phyloP scores from a whole-genome alignment of 2,329 filamentous ascomycete genomes.

The Rutstroemia sydowiana region DNA sequence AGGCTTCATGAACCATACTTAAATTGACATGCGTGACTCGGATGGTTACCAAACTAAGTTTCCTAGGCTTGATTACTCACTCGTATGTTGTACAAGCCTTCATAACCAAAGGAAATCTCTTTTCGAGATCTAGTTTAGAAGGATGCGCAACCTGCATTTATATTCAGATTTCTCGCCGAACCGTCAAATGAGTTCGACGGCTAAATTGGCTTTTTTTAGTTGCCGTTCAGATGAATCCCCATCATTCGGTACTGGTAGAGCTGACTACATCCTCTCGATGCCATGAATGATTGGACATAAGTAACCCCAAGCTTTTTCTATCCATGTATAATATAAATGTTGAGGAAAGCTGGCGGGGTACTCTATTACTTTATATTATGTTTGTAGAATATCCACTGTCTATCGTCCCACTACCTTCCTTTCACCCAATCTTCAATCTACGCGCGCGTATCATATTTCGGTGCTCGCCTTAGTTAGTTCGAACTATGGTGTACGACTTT shows the following conservation, averaged over 20 bases:
- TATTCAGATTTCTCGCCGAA: neutral
- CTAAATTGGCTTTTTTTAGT: neutral
- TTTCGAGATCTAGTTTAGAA: neutral
- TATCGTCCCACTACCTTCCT: neutral
- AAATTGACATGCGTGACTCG: neutral
- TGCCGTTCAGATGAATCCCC: constrained; percentile 1
- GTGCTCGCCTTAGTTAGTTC: neutral
- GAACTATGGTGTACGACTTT: neutral
- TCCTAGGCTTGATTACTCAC: neutral
- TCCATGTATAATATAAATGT: neutral
- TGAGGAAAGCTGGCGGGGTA: neutral
- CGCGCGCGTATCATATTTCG: neutral
- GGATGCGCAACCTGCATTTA: neutral
- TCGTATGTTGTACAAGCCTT: neutral
- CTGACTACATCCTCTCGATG: neutral
- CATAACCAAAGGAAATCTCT: neutral
- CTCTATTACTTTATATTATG: neutral
- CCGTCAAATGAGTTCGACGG: neutral
- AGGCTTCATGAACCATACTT: neutral
- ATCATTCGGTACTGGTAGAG: constrained; percentile 3
- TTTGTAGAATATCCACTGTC: neutral
- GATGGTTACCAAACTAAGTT: neutral
- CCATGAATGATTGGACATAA: neutral
- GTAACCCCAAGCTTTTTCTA: neutral
- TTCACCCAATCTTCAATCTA: neutral